Evolutionary conservation across 139 green algal genomes (phyloP), one percentile per base, ranked within the genome.

Genomic region (Chlamydomonas sphaeroides): DNA sequence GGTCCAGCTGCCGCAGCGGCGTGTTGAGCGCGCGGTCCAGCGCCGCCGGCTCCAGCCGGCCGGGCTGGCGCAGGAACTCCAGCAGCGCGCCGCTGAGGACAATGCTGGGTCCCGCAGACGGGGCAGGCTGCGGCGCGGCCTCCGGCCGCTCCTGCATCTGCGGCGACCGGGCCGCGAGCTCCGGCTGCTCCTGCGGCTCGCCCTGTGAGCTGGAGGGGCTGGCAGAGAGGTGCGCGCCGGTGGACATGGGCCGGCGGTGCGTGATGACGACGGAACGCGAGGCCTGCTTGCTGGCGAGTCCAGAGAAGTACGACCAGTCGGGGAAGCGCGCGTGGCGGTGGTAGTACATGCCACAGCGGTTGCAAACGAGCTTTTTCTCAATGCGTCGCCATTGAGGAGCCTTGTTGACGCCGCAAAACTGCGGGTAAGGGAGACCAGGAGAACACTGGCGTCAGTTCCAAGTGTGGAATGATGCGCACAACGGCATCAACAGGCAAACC

Each of bases 291-390:
- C 45, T 82, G 11, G n/a, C 62, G 8, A 82, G n/a, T 3, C 75
- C 75, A 32, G 76, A 65, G 17, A 84, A 84, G 65, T 84, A 84
- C 15, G 35, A 30, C 49, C 48, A 53, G 65, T 84, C 77, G 0
- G 77, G 77, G 36, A 84, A 84, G 35, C 65, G 77, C 26, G 48
- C 33, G 35, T 84, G 77, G 4, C 77, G 48, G 65, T 84, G 77
- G 65, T 74, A 75, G 48, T 84, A 84, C 77, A 84, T 84, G 65
- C 77, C 77, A 35, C 77, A 84, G 10, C 77, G 77, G 65, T 84
- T 84, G 77, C 77, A 84, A 0, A 84, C 77, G 7, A 84, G 63
- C 65, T 75, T 74, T 36, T 84, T 84, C 35, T 84, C 77, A 35
- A 84, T 84, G 65, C 77, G 77, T 5, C 77, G 62, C 77, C 77